Evolutionary conservation across 352 stramenopile species (phyloP), one percentile per base, ranked within the genome.

Genomic region (Globisporangium paddicum): DNA sequence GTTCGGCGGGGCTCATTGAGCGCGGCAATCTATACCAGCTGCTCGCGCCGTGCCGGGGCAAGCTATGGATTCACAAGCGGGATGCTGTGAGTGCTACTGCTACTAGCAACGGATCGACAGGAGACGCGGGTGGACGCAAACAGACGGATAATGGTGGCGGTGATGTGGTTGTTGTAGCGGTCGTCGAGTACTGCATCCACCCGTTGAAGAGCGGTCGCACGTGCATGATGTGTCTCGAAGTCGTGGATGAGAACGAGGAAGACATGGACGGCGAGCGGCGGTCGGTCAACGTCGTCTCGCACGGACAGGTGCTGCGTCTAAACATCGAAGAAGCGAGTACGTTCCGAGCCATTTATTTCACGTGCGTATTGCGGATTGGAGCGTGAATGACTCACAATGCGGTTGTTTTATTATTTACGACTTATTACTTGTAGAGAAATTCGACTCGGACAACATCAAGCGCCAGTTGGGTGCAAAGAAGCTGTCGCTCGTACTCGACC

Each of bases 321-420:
- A 90, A 99, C 82, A 73, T 99, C 67, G 59, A 99, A 82, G 89
- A 98, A 99, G 68, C 97, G 87, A 82, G 94, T 96, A 69, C 83
- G 81, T 75, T 55, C 55, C 35, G 57, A 87, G 68, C 0, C 21
- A 14, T 13, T 45, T 11, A 19, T 34, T 19, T 19, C 19, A n/a
- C 5, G 19, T 26, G 51, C 88, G 66, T 83, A 81, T 63, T 91
- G 81, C 25, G 66, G 61, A 56, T 49, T n/a, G n/a, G n/a, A n/a
- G n/a, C n/a, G n/a, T n/a, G n/a, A n/a, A 23, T 47, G 13, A 25
- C 38, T 62, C 57, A 34, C 3, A n/a, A n/a, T 64, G 35, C 62
- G 9, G 21, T 38, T 68, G 18, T 14, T 40, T n/a, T n/a, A n/a
- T n/a, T n/a, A n/a, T n/a, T n/a, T n/a, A n/a, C n/a, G n/a, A n/a